These are phyloP conservation scores for Leptographium lundbergii DNA, from an alignment of 2,329 filamentous ascomycete genomes.

Conservation along the genomic window DNA sequence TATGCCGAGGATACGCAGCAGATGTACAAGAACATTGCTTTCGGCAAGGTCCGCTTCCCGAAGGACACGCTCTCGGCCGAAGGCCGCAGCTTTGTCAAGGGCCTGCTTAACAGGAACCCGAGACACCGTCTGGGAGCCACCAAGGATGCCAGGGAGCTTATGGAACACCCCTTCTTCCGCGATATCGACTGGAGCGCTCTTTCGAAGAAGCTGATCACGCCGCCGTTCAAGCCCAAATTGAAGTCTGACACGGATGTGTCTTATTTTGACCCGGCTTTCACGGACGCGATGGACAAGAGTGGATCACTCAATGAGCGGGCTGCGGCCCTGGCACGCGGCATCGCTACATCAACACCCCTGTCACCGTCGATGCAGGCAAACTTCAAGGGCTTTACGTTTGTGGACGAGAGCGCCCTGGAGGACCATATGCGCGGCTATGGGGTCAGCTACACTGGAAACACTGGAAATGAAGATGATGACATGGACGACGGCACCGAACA, in stretches of 20 bases:
- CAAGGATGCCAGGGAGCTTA: slow-evolving; percentile 85
- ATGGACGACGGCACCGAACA: slow-evolving; percentile 47
- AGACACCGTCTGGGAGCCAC: slow-evolving; percentile 87
- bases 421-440: slow-evolving; percentile 56
- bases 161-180: slow-evolving; percentile 84
- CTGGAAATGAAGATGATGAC: slow-evolving; percentile 37
- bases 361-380: slow-evolving; percentile 95
- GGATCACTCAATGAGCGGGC: slow-evolving; percentile 85
- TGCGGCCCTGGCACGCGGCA: slow-evolving; percentile 71
- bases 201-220: slow-evolving; percentile 80
- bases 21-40: slow-evolving; percentile 99
- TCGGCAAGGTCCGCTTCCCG: slow-evolving; percentile 94
- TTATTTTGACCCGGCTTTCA: slow-evolving; percentile 98
- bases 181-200: slow-evolving; percentile 90
- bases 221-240: slow-evolving; percentile 94
- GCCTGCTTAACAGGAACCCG: slow-evolving; percentile 89
- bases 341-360: slow-evolving; percentile 79
- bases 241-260: slow-evolving; percentile 94
- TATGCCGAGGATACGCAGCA: slow-evolving; percentile 98
- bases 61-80: slow-evolving; percentile 89
- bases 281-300: slow-evolving; percentile 78
- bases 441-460: slow-evolving; percentile 21
- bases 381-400: slow-evolving; percentile 96
- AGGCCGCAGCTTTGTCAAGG: slow-evolving; percentile 96
- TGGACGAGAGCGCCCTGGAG: slow-evolving; percentile 93